A percentile compares a stretch with the other conserved stretches of the same genome.
Conservation (phyloP, 148 eudicot species). For the Diospyros lotus region DNA sequence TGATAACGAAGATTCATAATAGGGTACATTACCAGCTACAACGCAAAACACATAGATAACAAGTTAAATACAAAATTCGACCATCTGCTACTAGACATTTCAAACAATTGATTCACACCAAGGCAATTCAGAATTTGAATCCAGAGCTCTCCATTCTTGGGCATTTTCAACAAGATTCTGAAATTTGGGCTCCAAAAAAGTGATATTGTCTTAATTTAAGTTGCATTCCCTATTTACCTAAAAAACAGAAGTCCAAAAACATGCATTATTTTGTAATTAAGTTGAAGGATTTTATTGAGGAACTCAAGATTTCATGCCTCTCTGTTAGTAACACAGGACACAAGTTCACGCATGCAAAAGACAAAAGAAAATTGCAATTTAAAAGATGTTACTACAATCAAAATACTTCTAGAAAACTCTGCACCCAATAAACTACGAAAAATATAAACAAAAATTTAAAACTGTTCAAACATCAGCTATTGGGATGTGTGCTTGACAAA, state of each 20-base stretch:
- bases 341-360: no score
- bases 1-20: conserved; percentile 82
- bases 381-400: no score
- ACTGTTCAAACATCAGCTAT: not conserved
- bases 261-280: not conserved
- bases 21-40: conserved; percentile 90
- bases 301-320: no score
- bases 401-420: no score
- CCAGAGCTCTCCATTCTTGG: no score
- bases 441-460: not conserved
- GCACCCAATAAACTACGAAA: no score
- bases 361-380: no score
- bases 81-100: not conserved
- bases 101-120: not conserved
- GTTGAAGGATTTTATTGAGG: not conserved
- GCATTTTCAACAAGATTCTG: not conserved
- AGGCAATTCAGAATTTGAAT: not conserved
- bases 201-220: not conserved
- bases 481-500: not conserved
- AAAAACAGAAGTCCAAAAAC: not conserved
- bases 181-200: not conserved
- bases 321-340: no score
- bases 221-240: not conserved
- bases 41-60: conserved; percentile 9
- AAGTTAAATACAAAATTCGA: conserved; percentile 15